phyloP scores from a whole-genome alignment of 345 rosid genomes.

The Gossypium longicalyx region DNA sequence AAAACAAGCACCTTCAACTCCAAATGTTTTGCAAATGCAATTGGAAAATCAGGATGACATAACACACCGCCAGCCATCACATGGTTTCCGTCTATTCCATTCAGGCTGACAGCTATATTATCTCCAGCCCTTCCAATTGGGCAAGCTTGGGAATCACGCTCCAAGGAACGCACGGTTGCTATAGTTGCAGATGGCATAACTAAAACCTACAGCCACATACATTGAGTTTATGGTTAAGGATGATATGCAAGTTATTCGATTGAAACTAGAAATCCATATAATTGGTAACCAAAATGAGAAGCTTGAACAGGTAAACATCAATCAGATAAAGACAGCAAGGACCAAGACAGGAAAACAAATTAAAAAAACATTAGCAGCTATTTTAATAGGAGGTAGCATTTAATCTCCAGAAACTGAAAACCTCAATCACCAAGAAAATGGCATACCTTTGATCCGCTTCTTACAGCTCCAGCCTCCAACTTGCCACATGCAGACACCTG shows the following conservation, averaged over 20 bases:
- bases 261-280: conserved; percentile 1
- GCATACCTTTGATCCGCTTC: conserved; percentile 72
- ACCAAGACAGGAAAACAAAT: background rate
- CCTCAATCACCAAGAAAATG: background rate
- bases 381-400: background rate
- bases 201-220: conserved; percentile 47
- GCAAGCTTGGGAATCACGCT: conserved; percentile 66
- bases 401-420: background rate
- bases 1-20: conserved; percentile 72
- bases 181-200: conserved; percentile 76
- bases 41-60: conserved; percentile 90
- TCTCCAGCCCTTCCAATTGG: conserved; percentile 87
- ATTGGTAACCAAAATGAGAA: background rate
- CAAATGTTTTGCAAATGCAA: conserved; percentile 58
- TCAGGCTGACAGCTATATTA: conserved; percentile 60
- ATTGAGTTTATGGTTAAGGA: conserved; percentile 8
- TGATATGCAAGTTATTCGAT: conserved; percentile 4
- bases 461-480: conserved; percentile 92
- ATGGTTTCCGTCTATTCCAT: conserved; percentile 60
- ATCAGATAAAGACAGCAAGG: background rate
- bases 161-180: conserved; percentile 74
- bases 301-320: background rate
- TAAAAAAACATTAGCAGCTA: background rate
- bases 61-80: conserved; percentile 84
- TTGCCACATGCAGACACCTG: conserved; percentile 88